Evolutionary conservation across 2,329 filamentous ascomycete genomes (phyloP).

Genomic region (Ophiostoma ips): DNA sequence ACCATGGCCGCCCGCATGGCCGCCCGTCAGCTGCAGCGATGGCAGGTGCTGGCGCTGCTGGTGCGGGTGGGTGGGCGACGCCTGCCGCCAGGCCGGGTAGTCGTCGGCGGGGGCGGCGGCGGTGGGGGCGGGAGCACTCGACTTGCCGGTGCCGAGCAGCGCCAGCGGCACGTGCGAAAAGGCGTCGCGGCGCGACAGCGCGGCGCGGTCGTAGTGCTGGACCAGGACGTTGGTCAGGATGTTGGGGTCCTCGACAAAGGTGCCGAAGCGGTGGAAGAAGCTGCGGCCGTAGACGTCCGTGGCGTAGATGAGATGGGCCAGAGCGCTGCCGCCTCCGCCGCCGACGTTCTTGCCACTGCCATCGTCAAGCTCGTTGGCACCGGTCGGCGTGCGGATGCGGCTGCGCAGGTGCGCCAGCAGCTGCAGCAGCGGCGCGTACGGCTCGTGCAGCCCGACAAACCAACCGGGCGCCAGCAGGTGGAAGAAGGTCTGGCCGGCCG

Average conservation of each 20-base stretch:
- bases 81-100: slow-evolving; percentile 1
- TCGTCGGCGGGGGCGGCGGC: neutral
- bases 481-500: slow-evolving; percentile 34
- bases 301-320: slow-evolving; percentile 20
- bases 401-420: slow-evolving; percentile 19
- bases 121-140: neutral
- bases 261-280: slow-evolving; percentile 32
- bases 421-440: slow-evolving; percentile 16
- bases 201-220: slow-evolving; percentile 19
- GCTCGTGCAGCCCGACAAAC: slow-evolving; percentile 18
- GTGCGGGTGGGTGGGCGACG: slow-evolving; percentile 1
- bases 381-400: slow-evolving; percentile 1
- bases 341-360: neutral
- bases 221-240: slow-evolving; percentile 24
- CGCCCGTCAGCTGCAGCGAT: neutral
- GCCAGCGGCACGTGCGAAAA: slow-evolving; percentile 26
- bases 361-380: neutral
- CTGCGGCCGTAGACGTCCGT: slow-evolving; percentile 39
- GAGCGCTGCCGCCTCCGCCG: neutral
- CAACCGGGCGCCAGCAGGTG: slow-evolving; percentile 27
- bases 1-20: no score
- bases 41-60: slow-evolving; percentile 3
- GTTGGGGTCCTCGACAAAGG: slow-evolving; percentile 18
- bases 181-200: slow-evolving; percentile 32
- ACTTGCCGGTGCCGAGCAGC: slow-evolving; percentile 2